These are phyloP conservation scores for Graphilbum fragrans DNA, from an alignment of 2,329 filamentous ascomycete genomes.

Conservation along the genomic window DNA sequence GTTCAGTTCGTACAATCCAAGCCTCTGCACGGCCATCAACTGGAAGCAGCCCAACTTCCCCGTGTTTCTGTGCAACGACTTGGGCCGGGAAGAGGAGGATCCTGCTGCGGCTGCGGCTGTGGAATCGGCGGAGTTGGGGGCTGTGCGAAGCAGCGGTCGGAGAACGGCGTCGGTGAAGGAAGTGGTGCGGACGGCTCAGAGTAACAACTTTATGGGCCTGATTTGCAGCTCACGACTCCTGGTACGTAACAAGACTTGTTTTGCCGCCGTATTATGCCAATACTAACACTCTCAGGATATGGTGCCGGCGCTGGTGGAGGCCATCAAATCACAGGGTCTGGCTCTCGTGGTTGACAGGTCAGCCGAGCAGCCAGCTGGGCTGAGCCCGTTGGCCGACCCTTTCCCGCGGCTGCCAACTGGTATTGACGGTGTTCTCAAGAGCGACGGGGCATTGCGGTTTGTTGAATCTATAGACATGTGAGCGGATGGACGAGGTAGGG, in stretches of 20 bases:
- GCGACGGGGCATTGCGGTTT: slow-evolving; percentile 80
- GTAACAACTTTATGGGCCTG: slow-evolving; percentile 96
- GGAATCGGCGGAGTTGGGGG: slow-evolving; percentile 21
- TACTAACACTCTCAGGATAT: slow-evolving; percentile 55
- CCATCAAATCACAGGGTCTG: slow-evolving; percentile 87
- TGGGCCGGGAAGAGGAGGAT: slow-evolving; percentile 54
- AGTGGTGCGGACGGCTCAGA: slow-evolving; percentile 80
- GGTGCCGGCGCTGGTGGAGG: slow-evolving; percentile 81
- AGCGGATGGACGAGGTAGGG: slow-evolving; percentile 4
- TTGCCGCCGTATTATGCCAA: background rate
- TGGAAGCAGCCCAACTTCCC: slow-evolving; percentile 99
- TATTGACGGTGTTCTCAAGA: slow-evolving; percentile 76
- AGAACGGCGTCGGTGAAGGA: slow-evolving; percentile 85
- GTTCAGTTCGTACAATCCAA: slow-evolving; percentile 85
- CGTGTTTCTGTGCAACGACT: slow-evolving; percentile 87
- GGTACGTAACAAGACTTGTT: too few relatives aligned
- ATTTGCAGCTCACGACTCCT: slow-evolving; percentile 80
- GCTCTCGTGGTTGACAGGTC: slow-evolving; percentile 86
- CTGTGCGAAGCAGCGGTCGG: slow-evolving; percentile 47
- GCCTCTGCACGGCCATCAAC: slow-evolving; percentile 85
- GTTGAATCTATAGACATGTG: slow-evolving; percentile 78
- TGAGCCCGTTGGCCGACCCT: slow-evolving; percentile 29
- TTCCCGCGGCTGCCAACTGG: slow-evolving; percentile 60
- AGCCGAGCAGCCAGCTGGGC: slow-evolving; percentile 33
- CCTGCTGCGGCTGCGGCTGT: slow-evolving; percentile 2